phyloP scores from a whole-genome alignment of 805 yeast genomes.

The Teunomyces atbi region DNA sequence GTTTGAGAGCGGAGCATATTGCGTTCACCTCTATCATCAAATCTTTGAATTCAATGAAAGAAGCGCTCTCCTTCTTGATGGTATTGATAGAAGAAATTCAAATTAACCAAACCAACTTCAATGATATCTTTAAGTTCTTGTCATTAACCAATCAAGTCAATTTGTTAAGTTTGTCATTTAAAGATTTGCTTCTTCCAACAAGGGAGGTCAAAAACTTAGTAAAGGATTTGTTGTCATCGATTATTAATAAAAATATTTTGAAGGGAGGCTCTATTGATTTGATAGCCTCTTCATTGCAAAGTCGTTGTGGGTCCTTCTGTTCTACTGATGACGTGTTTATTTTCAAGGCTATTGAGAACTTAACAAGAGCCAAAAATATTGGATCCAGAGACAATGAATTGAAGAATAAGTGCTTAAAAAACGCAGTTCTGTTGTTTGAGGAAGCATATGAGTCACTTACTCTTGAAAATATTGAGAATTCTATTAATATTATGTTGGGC shows the following conservation, averaged over 20 bases:
- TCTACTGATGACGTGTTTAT: slow-evolving; percentile 90
- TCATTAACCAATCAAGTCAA: slow-evolving; percentile 66
- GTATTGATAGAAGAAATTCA: slow-evolving; percentile 74
- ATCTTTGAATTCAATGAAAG: slow-evolving; percentile 75
- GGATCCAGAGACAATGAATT: slow-evolving; percentile 70
- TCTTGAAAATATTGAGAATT: slow-evolving; percentile 76
- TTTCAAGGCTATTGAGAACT: slow-evolving; percentile 89
- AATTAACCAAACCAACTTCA: slow-evolving; percentile 43
- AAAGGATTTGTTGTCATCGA: slow-evolving; percentile 83
- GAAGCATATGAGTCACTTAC: slow-evolving; percentile 76
- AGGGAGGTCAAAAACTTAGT: slow-evolving; percentile 62
- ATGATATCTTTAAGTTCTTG: slow-evolving; percentile 68
- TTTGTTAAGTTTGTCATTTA: slow-evolving; percentile 64
- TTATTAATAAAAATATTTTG: slow-evolving; percentile 82
- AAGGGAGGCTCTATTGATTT: slow-evolving; percentile 92
- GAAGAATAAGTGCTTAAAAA: slow-evolving; percentile 61
- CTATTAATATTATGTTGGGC: slow-evolving; percentile 72
- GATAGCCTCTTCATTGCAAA: slow-evolving; percentile 84
- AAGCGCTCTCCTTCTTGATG: slow-evolving; percentile 84
- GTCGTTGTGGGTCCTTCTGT: slow-evolving; percentile 92
- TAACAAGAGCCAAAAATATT: slow-evolving; percentile 79
- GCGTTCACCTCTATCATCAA: slow-evolving; percentile 78
- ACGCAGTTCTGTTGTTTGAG: slow-evolving; percentile 74
- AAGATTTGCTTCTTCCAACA: slow-evolving; percentile 73
- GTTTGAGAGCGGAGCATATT: slow-evolving; percentile 85